These are phyloP conservation scores for Yarrowia sp. DNA, from an alignment of 805 yeast species.

Conservation along the genomic window DNA sequence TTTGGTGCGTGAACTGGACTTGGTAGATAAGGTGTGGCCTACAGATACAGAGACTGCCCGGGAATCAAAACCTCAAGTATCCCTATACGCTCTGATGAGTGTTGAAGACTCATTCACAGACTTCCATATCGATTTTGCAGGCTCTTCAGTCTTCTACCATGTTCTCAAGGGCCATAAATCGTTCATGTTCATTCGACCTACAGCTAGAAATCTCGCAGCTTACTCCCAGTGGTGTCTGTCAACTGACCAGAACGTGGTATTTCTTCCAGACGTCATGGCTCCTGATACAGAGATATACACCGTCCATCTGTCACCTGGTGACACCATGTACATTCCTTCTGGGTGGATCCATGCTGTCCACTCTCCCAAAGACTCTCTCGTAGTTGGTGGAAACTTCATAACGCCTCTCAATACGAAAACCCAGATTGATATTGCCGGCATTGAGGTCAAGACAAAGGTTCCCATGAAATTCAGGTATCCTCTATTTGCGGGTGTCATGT, in stretches of 20 bases:
- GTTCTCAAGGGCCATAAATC: constrained; percentile 76
- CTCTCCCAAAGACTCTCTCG: constrained; percentile 80
- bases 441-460: constrained; percentile 74
- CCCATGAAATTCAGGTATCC: constrained; percentile 82
- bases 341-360: constrained; percentile 94
- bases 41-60: constrained; percentile 37
- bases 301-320: constrained; percentile 66
- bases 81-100: constrained; percentile 85
- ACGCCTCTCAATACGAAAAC: constrained; percentile 67
- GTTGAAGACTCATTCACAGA: constrained; percentile 83
- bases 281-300: constrained; percentile 18
- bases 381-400: constrained; percentile 87
- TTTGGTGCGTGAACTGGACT: constrained; percentile 68
- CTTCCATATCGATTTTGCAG: constrained; percentile 91
- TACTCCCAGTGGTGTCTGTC: constrained; percentile 78
- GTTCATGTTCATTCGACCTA: constrained; percentile 82
- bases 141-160: constrained; percentile 89
- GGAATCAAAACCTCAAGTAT: constrained; percentile 51
- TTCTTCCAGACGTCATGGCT: constrained; percentile 61
- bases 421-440: constrained; percentile 65
- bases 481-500: constrained; percentile 69
- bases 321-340: constrained; percentile 81
- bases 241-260: constrained; percentile 64
- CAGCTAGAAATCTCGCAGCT: constrained; percentile 62
- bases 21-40: constrained; percentile 74